Percentiles rank a stretch among this genome's conserved stretches.
Conservation (phyloP, 75 land plant genomes). For the Larix kaempferi region DNA sequence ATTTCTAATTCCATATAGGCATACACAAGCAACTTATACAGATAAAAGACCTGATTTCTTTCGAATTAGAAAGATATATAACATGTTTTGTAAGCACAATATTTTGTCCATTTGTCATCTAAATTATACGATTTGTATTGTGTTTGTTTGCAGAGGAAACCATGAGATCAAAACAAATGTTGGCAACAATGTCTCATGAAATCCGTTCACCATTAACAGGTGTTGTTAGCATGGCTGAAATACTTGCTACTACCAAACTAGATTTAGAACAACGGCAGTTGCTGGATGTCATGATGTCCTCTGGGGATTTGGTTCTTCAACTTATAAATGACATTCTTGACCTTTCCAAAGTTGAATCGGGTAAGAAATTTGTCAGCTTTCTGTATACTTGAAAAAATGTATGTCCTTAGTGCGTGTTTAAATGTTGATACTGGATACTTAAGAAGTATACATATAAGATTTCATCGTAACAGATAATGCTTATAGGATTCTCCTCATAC, state of each 20-base stretch:
- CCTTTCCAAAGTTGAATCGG: constrained; percentile 91
- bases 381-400: neutral
- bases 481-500: neutral
- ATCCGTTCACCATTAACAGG: constrained; percentile 87
- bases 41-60: neutral
- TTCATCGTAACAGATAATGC: neutral
- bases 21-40: neutral
- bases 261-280: constrained; percentile 66
- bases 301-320: constrained; percentile 87
- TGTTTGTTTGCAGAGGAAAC: constrained; percentile 68
- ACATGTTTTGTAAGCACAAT: neutral
- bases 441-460: neutral
- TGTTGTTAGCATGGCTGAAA: constrained; percentile 85
- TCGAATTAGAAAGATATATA: neutral
- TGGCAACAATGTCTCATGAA: constrained; percentile 95
- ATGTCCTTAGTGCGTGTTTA: constrained; percentile 1
- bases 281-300: constrained; percentile 71
- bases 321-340: constrained; percentile 92
- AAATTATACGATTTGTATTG: neutral
- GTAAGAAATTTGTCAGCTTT: constrained; percentile 19
- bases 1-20: neutral
- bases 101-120: neutral
- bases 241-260: constrained; percentile 61
- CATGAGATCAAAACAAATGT: constrained; percentile 88
- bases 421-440: neutral